Evolutionary conservation across 345 rosid species (phyloP).

Genomic region (Boechera retrofracta): DNA sequence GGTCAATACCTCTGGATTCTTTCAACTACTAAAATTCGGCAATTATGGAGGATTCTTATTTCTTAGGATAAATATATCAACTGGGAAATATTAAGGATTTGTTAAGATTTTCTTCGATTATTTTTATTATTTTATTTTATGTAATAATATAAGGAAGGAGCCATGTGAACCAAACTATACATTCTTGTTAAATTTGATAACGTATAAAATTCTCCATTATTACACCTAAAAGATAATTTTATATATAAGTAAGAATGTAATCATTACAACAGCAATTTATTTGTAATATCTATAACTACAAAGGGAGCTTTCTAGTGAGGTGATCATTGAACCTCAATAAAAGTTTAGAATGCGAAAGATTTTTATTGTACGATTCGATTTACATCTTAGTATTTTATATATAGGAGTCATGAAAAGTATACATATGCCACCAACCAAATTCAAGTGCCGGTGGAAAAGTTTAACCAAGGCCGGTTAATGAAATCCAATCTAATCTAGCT

Average conservation of each 20-base stretch:
- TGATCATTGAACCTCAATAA: slow-evolving; percentile 42
- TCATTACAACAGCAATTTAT: slow-evolving; percentile 33
- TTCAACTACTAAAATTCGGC: slow-evolving; percentile 40
- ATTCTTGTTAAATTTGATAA: slow-evolving; percentile 19
- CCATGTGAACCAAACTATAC: slow-evolving; percentile 42
- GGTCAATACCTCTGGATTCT: slow-evolving; percentile 38
- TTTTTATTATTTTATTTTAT: not conserved
- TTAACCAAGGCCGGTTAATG: slow-evolving; percentile 22
- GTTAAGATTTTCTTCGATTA: slow-evolving; percentile 29
- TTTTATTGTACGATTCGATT: slow-evolving; percentile 22
- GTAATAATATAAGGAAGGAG: slow-evolving; percentile 13
- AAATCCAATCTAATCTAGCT: slow-evolving; percentile 25
- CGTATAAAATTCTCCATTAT: slow-evolving; percentile 31
- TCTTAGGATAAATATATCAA: slow-evolving; percentile 28
- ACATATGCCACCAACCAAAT: slow-evolving; percentile 35
- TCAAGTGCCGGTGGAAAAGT: slow-evolving; percentile 28
- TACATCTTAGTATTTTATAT: not conserved
- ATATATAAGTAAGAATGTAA: slow-evolving; percentile 29
- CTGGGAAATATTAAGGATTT: slow-evolving; percentile 23
- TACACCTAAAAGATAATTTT: slow-evolving; percentile 31
- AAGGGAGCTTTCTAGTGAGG: slow-evolving; percentile 27
- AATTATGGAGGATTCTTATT: slow-evolving; percentile 38
- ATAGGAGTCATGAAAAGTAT: slow-evolving; percentile 21
- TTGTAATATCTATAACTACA: slow-evolving; percentile 27
- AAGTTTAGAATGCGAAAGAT: slow-evolving; percentile 6